Percentiles rank a stretch among this genome's conserved stretches.
Conservation (phyloP, 1,139 yeast species). For the Zygosaccharomyces sapae region DNA sequence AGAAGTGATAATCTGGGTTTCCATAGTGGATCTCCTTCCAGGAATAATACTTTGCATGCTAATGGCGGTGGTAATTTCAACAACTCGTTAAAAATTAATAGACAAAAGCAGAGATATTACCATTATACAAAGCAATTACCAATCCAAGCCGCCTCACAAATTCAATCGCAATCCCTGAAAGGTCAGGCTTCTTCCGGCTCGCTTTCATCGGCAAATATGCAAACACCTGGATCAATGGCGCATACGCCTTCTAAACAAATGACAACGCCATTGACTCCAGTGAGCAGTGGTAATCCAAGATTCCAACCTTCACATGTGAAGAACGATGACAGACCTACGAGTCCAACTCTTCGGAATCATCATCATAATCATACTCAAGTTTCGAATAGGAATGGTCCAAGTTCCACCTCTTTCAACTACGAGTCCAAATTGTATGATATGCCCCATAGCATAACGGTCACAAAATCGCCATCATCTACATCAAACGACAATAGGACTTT, state of each 20-base stretch:
- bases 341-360: conserved; percentile 12
- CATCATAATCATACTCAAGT: conserved; percentile 7
- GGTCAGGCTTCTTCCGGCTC: conserved; percentile 21
- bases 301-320: not conserved
- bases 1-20: not conserved
- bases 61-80: conserved; percentile 19
- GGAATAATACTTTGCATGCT: not conserved
- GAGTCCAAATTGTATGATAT: conserved; percentile 37
- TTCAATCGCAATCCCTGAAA: conserved; percentile 14
- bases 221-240: conserved; percentile 26
- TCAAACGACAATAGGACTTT: conserved; percentile 13
- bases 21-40: not conserved
- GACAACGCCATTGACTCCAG: conserved; percentile 21
- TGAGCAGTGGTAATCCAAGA: conserved; percentile 10
- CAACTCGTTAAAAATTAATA: conserved; percentile 29
- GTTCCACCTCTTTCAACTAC: conserved; percentile 30
- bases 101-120: conserved; percentile 34
- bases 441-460: conserved; percentile 18
- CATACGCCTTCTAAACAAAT: conserved; percentile 19
- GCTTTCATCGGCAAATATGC: conserved; percentile 18
- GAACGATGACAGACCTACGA: conserved; percentile 9
- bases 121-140: conserved; percentile 32
- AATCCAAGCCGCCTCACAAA: conserved; percentile 14
- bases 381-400: conserved; percentile 7
- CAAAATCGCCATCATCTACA: conserved; percentile 9